Evolutionary conservation across 257 asterid genomes (phyloP).

Genomic region (Fraxinus cuspidata): DNA sequence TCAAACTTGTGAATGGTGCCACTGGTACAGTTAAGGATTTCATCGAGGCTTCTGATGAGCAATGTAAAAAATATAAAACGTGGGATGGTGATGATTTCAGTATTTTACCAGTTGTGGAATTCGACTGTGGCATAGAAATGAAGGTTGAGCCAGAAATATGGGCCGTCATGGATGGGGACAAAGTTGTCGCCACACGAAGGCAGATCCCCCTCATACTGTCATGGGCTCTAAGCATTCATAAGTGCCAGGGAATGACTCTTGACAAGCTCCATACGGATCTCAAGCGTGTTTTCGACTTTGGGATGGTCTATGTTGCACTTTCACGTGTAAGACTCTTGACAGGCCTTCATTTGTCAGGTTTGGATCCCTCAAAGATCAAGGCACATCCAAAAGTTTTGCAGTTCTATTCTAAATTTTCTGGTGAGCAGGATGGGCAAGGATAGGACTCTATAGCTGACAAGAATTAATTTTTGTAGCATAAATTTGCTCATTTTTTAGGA

Average conservation of each 20-base stretch:
- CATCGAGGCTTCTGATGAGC: conserved; percentile 21
- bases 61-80: conserved; percentile 25
- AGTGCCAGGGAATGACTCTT: conserved; percentile 82
- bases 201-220: conserved; percentile 77
- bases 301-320: conserved; percentile 88
- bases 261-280: conserved; percentile 65
- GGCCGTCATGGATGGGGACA: conserved; percentile 59
- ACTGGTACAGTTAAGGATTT: conserved; percentile 60
- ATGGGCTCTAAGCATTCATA: conserved; percentile 91
- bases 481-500: not conserved
- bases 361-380: conserved; percentile 44
- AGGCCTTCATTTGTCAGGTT: conserved; percentile 66
- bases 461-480: conserved; percentile 14
- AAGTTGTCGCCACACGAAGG: conserved; percentile 51
- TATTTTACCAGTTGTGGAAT: conserved; percentile 64
- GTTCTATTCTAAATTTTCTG: conserved; percentile 45
- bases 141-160: conserved; percentile 57
- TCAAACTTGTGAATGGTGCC: conserved; percentile 71
- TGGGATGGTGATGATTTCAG: conserved; percentile 46
- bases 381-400: conserved; percentile 78
- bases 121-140: conserved; percentile 59
- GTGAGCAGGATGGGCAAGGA: conserved; percentile 19
- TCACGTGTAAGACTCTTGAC: conserved; percentile 64
- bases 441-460: conserved; percentile 7
- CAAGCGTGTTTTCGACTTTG: conserved; percentile 58